Evolutionary conservation across 768 basidiomycete genomes (phyloP), one percentile per base, ranked within the genome.

Genomic region (Termitomyces sp.): DNA sequence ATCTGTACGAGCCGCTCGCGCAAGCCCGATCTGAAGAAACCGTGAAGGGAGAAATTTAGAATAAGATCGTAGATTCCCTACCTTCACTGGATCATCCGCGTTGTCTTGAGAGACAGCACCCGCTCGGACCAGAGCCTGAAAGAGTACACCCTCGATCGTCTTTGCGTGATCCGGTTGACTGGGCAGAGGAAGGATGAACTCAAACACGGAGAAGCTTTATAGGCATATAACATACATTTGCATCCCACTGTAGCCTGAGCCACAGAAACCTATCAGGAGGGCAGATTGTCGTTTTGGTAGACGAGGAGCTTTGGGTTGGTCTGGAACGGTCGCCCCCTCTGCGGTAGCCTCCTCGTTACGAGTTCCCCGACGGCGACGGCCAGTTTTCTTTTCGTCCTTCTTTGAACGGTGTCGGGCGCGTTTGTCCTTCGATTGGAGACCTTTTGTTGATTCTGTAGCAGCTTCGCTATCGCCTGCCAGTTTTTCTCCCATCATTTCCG

Each of bases 61-160:
- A 34, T 34, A 22, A 42, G 36, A 2, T 8, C 8, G 12, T 10
- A 14, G 5, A 18, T 20, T 13, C 58, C 67, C 54, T 56, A 91
- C 93, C 78, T 98, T 98, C 27, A 84, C 82, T 30, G 93, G 89
- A 70, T 97, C 88, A 59, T 91, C 85, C 4, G 95, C 86, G 66
- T 99, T 99, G 71, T 98, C 96, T 61, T 87, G 79, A 27, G 93
- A 96, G n/a, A 99, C 89, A 4, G 93, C 95, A 10, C 95, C 96
- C 2, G 88, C 89, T 63, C 89, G 87, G 27, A 94, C 88, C 48
- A 98, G 77, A 0, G 95, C 94, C 44, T 87, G 83, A 66, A 97
- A 99, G 33, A 99, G 70, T 40, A 86, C 82, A 20, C 93, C 91
- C 72, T 98, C 97, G 61, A 99, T 94, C 1, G 97, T 98, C 44